Evolutionary conservation across 495 filamentous ascomycete genomes (phyloP).

Genomic region (Xylaria castorea): DNA sequence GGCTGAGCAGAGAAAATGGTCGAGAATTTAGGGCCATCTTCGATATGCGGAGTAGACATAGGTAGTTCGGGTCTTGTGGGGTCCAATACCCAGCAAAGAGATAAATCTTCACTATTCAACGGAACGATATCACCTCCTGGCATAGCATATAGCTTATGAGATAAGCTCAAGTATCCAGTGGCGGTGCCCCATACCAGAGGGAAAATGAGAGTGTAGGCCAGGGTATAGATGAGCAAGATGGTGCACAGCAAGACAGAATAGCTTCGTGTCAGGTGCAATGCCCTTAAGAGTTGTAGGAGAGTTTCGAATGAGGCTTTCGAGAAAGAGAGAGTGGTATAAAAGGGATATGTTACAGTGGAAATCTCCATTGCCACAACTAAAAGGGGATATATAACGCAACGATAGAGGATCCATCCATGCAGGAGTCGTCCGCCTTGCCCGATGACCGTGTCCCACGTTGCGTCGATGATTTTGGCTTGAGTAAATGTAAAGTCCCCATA

Average conservation of each 20-base stretch:
- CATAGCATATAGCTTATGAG: conserved; percentile 27
- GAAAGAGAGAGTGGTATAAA: conserved; percentile 20
- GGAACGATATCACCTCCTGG: conserved; percentile 11
- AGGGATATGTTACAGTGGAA: conserved; percentile 18
- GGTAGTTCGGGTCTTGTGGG: background rate
- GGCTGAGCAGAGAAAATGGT: background rate
- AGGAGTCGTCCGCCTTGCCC: conserved; percentile 25
- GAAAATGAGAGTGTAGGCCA: conserved; percentile 19
- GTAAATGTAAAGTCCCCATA: conserved; percentile 26
- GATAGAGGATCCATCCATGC: conserved; percentile 23
- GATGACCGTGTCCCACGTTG: conserved; percentile 21
- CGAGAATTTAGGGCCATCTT: conserved; percentile 20
- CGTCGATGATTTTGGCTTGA: conserved; percentile 25
- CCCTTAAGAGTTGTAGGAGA: conserved; percentile 5
- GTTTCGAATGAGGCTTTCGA: conserved; percentile 20
- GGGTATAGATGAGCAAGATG: conserved; percentile 8
- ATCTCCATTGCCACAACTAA: conserved; percentile 24
- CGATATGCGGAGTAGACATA: conserved; percentile 6
- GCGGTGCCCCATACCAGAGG: conserved; percentile 19
- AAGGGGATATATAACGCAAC: conserved; percentile 23
- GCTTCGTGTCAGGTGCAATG: background rate
- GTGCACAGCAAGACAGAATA: conserved; percentile 23
- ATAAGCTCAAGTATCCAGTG: conserved; percentile 20
- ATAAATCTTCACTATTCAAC: conserved; percentile 14
- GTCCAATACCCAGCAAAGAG: conserved; percentile 28